A percentile compares a stretch with the other conserved stretches of the same genome.
These are phyloP conservation scores for Tolypocladium tropicale DNA, from an alignment of 2,329 filamentous ascomycete species.

Conservation along the genomic window DNA sequence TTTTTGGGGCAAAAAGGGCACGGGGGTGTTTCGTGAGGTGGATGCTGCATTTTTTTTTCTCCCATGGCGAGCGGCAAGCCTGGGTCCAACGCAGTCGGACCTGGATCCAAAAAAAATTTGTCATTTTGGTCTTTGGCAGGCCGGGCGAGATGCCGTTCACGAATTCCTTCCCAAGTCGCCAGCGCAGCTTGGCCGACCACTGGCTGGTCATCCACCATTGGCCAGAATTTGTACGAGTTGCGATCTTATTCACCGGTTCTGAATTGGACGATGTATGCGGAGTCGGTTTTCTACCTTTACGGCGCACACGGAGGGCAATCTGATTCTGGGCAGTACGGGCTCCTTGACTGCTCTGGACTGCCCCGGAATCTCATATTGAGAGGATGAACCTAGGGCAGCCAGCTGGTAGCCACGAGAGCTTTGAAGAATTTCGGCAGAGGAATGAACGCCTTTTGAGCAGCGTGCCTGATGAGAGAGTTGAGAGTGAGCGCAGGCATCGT, in stretches of 20 bases:
- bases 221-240: constrained; percentile 1
- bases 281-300: background rate
- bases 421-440: background rate
- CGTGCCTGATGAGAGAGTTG: background rate
- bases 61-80: background rate
- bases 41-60: background rate
- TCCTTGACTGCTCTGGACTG: background rate
- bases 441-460: background rate
- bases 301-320: background rate
- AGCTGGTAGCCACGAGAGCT: background rate
- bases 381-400: background rate
- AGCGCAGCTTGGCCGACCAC: background rate
- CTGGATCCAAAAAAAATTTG: background rate
- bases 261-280: background rate
- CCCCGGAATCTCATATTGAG: background rate
- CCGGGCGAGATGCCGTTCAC: background rate
- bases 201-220: background rate
- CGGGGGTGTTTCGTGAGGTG: background rate
- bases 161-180: background rate
- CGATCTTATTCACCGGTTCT: background rate
- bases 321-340: background rate
- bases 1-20: background rate
- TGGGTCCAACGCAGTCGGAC: background rate
- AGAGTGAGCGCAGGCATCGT: background rate
- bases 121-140: background rate